A percentile compares a stretch with the other conserved stretches of the same genome.
Evolutionary conservation across 139 green algal genomes (phyloP).

Genomic region (Tetradesmus lagerheimii): DNA sequence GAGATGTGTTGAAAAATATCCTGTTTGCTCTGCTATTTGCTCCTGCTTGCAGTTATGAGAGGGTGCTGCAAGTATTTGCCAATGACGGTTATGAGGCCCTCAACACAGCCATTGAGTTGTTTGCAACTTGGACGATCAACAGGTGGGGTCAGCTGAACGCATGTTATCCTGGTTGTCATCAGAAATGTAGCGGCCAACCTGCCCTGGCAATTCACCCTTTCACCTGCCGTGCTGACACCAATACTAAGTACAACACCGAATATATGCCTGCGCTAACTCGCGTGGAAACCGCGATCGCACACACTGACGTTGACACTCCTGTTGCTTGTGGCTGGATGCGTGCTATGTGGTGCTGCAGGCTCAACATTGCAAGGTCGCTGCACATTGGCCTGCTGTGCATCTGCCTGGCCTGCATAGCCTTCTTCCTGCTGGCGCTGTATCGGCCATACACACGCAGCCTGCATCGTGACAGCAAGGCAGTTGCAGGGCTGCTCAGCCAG

Average conservation of each 20-base stretch:
- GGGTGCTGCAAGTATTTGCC: background rate
- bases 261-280: too few species aligned
- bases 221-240: too few species aligned
- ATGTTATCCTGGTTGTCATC: background rate
- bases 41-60: background rate
- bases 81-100: background rate
- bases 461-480: slow-evolving; percentile 42
- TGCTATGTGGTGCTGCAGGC: background rate
- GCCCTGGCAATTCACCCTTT: too few species aligned
- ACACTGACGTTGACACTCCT: too few species aligned
- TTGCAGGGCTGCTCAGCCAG: slow-evolving; percentile 54
- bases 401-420: slow-evolving; percentile 5
- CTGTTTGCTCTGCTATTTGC: background rate
- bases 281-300: too few species aligned
- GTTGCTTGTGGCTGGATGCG: too few species aligned
- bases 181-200: background rate
- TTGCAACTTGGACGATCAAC: background rate
- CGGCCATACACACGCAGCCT: slow-evolving; percentile 7
- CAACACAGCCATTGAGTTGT: background rate
- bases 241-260: too few species aligned
- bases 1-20: too few species aligned
- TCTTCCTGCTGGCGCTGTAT: slow-evolving; percentile 6
- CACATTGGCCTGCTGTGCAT: slow-evolving; percentile 43
- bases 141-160: background rate
- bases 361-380: slow-evolving; percentile 24